These are phyloP conservation scores for Nakazawaea populi DNA, from an alignment of 805 yeast genomes.

Conservation along the genomic window DNA sequence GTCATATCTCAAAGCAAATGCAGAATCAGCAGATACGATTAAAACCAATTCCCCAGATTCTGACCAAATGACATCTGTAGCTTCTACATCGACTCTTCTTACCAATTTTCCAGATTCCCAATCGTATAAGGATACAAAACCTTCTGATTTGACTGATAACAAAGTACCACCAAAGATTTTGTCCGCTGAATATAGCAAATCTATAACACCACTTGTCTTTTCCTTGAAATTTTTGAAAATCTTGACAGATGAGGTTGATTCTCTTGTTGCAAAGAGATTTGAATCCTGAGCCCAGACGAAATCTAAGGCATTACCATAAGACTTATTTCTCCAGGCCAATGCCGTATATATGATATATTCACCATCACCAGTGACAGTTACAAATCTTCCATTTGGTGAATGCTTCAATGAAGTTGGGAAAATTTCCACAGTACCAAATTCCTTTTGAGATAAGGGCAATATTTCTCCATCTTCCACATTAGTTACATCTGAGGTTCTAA, in stretches of 20 bases:
- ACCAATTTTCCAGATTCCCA: slow-evolving; percentile 88
- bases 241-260: slow-evolving; percentile 56
- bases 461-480: slow-evolving; percentile 76
- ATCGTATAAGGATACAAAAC: slow-evolving; percentile 82
- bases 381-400: slow-evolving; percentile 97
- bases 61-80: slow-evolving; percentile 82
- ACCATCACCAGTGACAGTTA: slow-evolving; percentile 96
- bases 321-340: slow-evolving; percentile 95
- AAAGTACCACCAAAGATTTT: slow-evolving; percentile 86
- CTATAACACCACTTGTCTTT: slow-evolving; percentile 54
- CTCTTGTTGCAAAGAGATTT: slow-evolving; percentile 78
- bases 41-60: slow-evolving; percentile 88
- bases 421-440: slow-evolving; percentile 89
- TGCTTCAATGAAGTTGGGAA: slow-evolving; percentile 84
- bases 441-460: slow-evolving; percentile 74
- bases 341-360: slow-evolving; percentile 96
- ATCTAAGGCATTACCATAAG: slow-evolving; percentile 85
- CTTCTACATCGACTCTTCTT: slow-evolving; percentile 85
- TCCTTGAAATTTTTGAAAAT: slow-evolving; percentile 84
- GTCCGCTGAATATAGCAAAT: slow-evolving; percentile 67
- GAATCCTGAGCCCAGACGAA: slow-evolving; percentile 95
- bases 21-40: slow-evolving; percentile 61
- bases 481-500: slow-evolving; percentile 59
- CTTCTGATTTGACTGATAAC: slow-evolving; percentile 78
- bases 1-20: slow-evolving; percentile 73